A percentile compares a stretch with the other conserved stretches of the same genome.
Conservation (phyloP, 805 yeast genomes). For the Suhomyces sp. region DNA sequence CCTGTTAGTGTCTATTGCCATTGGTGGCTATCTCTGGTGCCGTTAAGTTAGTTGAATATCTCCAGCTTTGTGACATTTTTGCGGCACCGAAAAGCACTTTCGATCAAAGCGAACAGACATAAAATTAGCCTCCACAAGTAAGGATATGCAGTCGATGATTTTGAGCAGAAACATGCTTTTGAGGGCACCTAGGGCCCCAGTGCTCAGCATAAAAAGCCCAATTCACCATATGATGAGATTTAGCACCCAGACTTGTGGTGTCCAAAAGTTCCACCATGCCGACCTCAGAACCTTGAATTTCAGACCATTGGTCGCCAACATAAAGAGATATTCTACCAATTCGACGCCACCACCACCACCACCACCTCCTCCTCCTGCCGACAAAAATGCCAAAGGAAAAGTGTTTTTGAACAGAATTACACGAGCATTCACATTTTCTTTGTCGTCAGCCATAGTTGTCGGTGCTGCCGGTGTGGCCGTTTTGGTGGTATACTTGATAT, state of each 20-base stretch:
- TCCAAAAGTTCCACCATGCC: background rate
- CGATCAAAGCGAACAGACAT: background rate
- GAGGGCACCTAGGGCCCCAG: background rate
- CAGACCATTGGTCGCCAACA: background rate
- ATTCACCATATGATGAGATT: background rate
- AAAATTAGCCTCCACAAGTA: background rate
- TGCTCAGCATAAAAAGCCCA: background rate
- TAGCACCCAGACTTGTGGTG: background rate
- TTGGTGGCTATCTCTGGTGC: background rate
- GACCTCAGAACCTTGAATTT: background rate
- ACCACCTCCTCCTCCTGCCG: constrained; percentile 35
- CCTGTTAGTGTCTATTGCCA: background rate
- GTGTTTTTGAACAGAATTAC: constrained; percentile 46
- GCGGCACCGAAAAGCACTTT: background rate
- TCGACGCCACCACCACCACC: constrained; percentile 40
- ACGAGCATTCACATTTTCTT: constrained; percentile 58
- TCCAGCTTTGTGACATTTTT: background rate
- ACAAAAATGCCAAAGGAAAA: constrained; percentile 39
- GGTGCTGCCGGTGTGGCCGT: constrained; percentile 68
- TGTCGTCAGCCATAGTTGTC: constrained; percentile 59
- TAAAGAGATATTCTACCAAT: background rate
- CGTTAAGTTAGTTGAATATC: background rate
- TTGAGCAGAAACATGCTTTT: background rate
- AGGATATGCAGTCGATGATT: background rate
- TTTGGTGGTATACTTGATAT: constrained; percentile 68